Conservation (phyloP, 2,329 filamentous ascomycete genomes). For the Diplocarpon rosae region DNA sequence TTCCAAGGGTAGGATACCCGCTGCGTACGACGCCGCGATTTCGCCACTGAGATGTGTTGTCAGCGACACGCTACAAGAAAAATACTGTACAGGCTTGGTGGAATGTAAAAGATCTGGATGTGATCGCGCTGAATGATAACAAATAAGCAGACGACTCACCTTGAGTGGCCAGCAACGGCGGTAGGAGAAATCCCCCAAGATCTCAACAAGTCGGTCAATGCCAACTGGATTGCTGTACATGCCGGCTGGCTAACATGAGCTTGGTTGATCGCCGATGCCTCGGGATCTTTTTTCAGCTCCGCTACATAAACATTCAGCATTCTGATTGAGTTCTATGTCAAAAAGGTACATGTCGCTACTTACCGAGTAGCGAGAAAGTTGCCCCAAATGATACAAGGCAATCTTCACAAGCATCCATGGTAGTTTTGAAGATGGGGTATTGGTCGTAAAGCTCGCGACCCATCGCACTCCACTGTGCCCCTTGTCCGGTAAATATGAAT, state of each 20-base stretch:
- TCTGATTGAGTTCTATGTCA: not conserved
- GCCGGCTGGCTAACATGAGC: slow-evolving; percentile 17
- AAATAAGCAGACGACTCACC: not conserved
- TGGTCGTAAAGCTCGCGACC: slow-evolving; percentile 18
- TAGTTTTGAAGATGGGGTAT: slow-evolving; percentile 17
- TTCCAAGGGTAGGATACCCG: slow-evolving; percentile 17
- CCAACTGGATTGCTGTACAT: slow-evolving; percentile 24
- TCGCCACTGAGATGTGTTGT: slow-evolving; percentile 18
- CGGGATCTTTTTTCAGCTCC: slow-evolving; percentile 6
- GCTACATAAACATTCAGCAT: slow-evolving; percentile 18
- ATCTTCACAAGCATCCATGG: slow-evolving; percentile 24
- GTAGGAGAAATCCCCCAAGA: slow-evolving; percentile 16
- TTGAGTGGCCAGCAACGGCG: slow-evolving; percentile 25
- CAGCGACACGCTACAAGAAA: too few species aligned
- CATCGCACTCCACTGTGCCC: slow-evolving; percentile 23
- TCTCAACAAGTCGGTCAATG: slow-evolving; percentile 21
- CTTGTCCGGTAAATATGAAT: slow-evolving; percentile 24
- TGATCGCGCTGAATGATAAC: too few species aligned
- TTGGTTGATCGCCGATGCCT: slow-evolving; percentile 14
- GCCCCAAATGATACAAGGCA: slow-evolving; percentile 23
- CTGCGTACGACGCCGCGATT: slow-evolving; percentile 30
- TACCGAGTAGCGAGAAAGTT: slow-evolving; percentile 18
- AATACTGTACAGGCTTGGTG: too few species aligned
- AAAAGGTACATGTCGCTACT: not conserved
- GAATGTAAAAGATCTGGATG: too few species aligned